Evolutionary conservation across 208 protist genomes (phyloP).

Genomic region (Wallacemonas rigidus): DNA sequence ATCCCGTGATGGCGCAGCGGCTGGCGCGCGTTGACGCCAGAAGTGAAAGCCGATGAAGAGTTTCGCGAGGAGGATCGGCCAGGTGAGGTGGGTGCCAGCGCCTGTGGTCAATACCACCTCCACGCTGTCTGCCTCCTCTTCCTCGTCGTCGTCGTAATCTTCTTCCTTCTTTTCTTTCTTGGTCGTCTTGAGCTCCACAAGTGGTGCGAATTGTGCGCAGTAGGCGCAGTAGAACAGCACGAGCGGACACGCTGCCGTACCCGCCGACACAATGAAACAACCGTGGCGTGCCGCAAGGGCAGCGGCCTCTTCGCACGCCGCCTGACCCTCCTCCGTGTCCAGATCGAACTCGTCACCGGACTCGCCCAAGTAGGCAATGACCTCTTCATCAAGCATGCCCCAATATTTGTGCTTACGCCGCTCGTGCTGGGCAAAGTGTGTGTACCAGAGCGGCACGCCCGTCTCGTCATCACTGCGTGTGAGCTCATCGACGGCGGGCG

Average conservation of each 20-base stretch:
- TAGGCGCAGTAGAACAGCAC: constrained; percentile 57
- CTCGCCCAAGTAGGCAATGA: constrained; percentile 23
- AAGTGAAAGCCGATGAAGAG: constrained; percentile 16
- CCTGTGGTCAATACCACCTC: too few species aligned
- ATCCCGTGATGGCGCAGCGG: too few species aligned
- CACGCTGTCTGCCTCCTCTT: neutral
- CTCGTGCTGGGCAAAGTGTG: constrained; percentile 26
- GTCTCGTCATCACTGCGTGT: neutral
- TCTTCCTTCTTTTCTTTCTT: neutral
- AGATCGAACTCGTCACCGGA: constrained; percentile 18
- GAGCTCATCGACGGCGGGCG: constrained; percentile 30
- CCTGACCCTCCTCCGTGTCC: constrained; percentile 24
- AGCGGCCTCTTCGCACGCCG: constrained; percentile 43
- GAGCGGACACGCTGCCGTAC: constrained; percentile 41
- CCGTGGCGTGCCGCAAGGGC: constrained; percentile 48
- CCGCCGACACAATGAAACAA: constrained; percentile 56
- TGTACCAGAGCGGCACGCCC: constrained; percentile 6
- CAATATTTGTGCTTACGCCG: constrained; percentile 24
- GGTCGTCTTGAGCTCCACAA: constrained; percentile 25
- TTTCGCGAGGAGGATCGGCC: constrained; percentile 2
- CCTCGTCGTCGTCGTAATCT: neutral
- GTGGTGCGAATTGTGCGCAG: constrained; percentile 56
- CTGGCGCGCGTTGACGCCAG: neutral
- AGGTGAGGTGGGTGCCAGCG: neutral
- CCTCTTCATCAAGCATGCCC: constrained; percentile 34